phyloP scores from a whole-genome alignment of 202 grass and related monocot species.

The Saccharum hybrid region DNA sequence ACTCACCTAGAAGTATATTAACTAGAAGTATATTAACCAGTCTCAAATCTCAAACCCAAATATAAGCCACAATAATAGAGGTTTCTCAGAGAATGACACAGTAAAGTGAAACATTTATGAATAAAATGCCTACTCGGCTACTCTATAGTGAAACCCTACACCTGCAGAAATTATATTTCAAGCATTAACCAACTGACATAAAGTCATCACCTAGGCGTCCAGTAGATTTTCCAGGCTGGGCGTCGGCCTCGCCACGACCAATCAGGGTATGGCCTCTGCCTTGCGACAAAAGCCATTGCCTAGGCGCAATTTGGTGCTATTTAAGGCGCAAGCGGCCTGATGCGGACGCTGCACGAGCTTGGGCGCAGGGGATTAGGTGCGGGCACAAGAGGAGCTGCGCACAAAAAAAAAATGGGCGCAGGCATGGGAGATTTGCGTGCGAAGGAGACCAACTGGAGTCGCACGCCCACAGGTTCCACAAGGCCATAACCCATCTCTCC shows the following conservation, averaged over 20 bases:
- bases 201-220: not conserved
- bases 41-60: not conserved
- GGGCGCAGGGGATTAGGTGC: not conserved
- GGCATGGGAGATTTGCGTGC: not conserved
- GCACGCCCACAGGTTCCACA: not conserved
- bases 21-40: constrained; percentile 3
- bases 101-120: not conserved
- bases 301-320: not conserved
- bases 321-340: not conserved
- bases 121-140: not conserved
- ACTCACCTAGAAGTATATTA: not conserved
- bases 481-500: not conserved
- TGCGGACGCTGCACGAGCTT: not conserved
- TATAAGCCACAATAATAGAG: not conserved
- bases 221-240: not conserved
- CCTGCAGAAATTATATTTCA: not conserved
- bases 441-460: not conserved
- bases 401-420: not conserved
- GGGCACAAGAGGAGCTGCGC: not conserved
- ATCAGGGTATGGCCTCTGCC: not conserved
- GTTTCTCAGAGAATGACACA: not conserved
- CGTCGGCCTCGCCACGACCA: not conserved
- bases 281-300: not conserved
- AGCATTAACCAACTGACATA: constrained; percentile 1
- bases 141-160: not conserved